Base-by-base conservation (phyloP, 2,329 filamentous ascomycete genomes). In the Pyrenochaeta sp. region DNA sequence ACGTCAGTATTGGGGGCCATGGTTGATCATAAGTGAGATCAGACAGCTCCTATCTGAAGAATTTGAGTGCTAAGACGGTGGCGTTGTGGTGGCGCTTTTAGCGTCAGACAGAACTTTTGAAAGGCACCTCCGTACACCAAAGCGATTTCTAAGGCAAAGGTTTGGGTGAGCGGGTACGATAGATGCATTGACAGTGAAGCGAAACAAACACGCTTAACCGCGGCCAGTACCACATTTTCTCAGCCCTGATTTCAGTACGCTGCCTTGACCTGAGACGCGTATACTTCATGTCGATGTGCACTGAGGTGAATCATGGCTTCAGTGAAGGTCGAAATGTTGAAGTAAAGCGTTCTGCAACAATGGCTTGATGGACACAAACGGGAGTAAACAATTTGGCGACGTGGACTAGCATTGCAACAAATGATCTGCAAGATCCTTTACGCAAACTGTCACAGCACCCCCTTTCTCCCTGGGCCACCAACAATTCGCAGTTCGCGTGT, bases 241-340 rank as follows among this genome's bases (percentile, higher is more conserved):
- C 47, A 35, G 36, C 49, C 48, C 37, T 56, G 18, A 40, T 44
- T 49, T 51, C 43, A 45, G 54, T 47, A 56, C 31, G 43, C 23
- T 42, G 46, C 59, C 43, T 43, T 36, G 37, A 60, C 18, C 36
- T 61, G 60, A 61, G 63, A 66, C 54, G 42, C 39, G 45, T 51
- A 45, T 20, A 50, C 29, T 44, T 42, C 47, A 27, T 49, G 49
- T 40, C 32, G 31, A 51, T 47, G 39, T 29, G 40, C 23, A 43
- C 23, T 45, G 39, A 29, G 32, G 40, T 42, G 33, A 50, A 45
- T 47, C 21, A 37, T 35, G 23, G 29, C 18, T 11, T 18, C 35
- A 36, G 17, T 33, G 35, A 27, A 18, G 37, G 11, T 3, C 30
- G 20, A 29, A 5, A 45, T 43, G 21, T 21, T 17, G 6, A 33